A percentile compares a stretch with the other conserved stretches of the same genome.
Evolutionary conservation across 441 rosid species (phyloP).

Genomic region (Erodium moschatum): DNA sequence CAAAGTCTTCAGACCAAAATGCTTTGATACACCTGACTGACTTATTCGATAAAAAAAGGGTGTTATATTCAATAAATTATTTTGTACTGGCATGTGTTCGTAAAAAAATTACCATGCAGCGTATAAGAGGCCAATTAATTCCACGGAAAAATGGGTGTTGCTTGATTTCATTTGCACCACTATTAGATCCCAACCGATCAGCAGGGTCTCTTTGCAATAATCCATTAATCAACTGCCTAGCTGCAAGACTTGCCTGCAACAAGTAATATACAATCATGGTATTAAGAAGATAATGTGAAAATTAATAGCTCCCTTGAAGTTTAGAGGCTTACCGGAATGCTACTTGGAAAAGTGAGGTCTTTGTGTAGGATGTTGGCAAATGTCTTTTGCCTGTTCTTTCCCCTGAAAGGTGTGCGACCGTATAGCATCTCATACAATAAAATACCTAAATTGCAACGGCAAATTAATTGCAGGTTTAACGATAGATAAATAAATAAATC

Average conservation of each 20-base stretch:
- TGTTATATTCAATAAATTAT: too few relatives aligned
- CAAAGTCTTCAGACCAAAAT: too few relatives aligned
- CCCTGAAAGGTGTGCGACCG: conserved; percentile 93
- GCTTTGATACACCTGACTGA: too few relatives aligned
- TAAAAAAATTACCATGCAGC: conserved; percentile 56
- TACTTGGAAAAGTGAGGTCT: conserved; percentile 92
- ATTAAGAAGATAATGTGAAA: neutral
- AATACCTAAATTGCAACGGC: conserved; percentile 41
- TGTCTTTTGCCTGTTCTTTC: conserved; percentile 94
- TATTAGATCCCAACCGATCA: conserved; percentile 61
- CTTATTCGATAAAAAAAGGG: too few relatives aligned
- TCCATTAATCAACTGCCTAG: conserved; percentile 68
- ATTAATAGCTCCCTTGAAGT: neutral
- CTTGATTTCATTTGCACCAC: conserved; percentile 81
- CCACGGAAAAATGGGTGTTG: conserved; percentile 86
- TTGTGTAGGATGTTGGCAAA: conserved; percentile 86
- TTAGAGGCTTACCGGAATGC: conserved; percentile 61
- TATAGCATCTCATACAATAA: conserved; percentile 92
- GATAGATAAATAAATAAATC: neutral
- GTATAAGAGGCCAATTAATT: conserved; percentile 86
- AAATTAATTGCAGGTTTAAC: conserved; percentile 1
- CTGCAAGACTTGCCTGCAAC: conserved; percentile 74
- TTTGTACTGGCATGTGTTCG: neutral
- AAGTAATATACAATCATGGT: neutral
- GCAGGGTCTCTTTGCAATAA: conserved; percentile 65